Conservation (phyloP, 177 flowering plant species). For the Vitis hybrid region DNA sequence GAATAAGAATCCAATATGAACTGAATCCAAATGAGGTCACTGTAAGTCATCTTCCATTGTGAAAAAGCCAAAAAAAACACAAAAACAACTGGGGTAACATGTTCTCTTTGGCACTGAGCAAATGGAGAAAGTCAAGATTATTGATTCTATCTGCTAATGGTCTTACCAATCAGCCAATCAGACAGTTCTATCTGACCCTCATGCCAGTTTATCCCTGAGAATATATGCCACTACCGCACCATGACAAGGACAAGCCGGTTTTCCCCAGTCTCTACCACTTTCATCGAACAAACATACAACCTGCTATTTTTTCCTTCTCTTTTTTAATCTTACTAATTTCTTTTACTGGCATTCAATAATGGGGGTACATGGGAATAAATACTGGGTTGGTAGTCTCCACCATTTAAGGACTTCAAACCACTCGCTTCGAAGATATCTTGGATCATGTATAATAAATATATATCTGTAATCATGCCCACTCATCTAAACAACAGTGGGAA, state of each 20-base stretch:
- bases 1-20: neutral
- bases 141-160: neutral
- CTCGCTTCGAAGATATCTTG: slow-evolving; percentile 1
- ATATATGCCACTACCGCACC: neutral
- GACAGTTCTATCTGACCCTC: neutral
- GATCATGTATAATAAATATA: slow-evolving; percentile 2
- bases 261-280: neutral
- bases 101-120: neutral
- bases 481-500: neutral
- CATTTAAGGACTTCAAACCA: slow-evolving; percentile 6
- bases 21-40: neutral
- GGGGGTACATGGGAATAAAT: slow-evolving; percentile 12
- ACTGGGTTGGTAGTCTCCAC: slow-evolving; percentile 5
- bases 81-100: neutral
- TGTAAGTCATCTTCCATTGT: neutral
- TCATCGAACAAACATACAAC: neutral
- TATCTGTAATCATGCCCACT: neutral
- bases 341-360: neutral
- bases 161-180: neutral
- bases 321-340: neutral
- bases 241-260: neutral
- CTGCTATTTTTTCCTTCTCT: neutral
- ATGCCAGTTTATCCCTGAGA: neutral
- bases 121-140: neutral
- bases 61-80: neutral